Evolutionary conservation across 164 flowering plant species (phyloP).

Genomic region (Santalum album): DNA sequence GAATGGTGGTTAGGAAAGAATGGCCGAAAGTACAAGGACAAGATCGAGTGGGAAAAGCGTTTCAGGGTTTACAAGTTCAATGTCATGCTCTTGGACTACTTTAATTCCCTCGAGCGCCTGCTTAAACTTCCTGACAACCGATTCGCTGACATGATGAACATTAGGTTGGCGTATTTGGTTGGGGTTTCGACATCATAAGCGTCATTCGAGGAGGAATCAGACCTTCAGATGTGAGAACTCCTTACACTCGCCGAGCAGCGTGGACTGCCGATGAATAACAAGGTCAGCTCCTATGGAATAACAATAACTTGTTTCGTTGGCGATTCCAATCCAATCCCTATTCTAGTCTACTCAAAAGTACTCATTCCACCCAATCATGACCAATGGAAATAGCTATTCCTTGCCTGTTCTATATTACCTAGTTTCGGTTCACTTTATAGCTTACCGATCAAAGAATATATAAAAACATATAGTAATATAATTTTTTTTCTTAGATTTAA

Average conservation of each 20-base stretch:
- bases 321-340: too few relatives aligned
- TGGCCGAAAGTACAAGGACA: constrained; percentile 15
- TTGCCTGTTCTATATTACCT: too few relatives aligned
- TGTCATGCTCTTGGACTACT: neutral
- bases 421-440: too few relatives aligned
- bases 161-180: constrained; percentile 29
- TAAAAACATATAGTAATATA: too few relatives aligned
- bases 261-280: constrained; percentile 46
- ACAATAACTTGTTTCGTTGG: too few relatives aligned
- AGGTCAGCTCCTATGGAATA: too few relatives aligned
- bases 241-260: constrained; percentile 11
- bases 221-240: neutral
- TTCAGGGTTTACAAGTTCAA: constrained; percentile 21
- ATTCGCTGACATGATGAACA: constrained; percentile 46
- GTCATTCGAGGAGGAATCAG: neutral
- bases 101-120: neutral
- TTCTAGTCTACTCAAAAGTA: too few relatives aligned
- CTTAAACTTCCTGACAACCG: constrained; percentile 13
- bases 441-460: too few relatives aligned
- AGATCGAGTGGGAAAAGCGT: constrained; percentile 28
- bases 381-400: too few relatives aligned
- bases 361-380: too few relatives aligned
- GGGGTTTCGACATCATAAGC: constrained; percentile 20
- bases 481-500: too few relatives aligned
- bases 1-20: constrained; percentile 34